These are phyloP conservation scores for Neurospora sp. DNA, from an alignment of 495 filamentous ascomycete genomes.

Conservation along the genomic window DNA sequence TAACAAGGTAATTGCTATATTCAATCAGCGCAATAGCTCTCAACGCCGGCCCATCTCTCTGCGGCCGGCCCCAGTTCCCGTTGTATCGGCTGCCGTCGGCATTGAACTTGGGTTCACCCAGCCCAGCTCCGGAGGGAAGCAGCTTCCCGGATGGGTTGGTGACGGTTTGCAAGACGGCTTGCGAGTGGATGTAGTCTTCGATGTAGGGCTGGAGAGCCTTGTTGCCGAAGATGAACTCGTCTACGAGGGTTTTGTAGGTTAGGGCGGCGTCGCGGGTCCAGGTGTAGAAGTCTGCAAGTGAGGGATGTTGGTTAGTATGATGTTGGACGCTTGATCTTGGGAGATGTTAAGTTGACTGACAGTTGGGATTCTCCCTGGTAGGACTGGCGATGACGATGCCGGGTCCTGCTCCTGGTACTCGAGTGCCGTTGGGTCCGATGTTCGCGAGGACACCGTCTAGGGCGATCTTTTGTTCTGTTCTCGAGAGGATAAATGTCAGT, in stretches of 20 bases:
- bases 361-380: slow-evolving; percentile 43
- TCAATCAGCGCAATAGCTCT: slow-evolving; percentile 44
- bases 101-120: slow-evolving; percentile 47
- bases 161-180: slow-evolving; percentile 46
- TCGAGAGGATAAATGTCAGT: too few species aligned
- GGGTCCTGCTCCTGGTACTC: slow-evolving; percentile 30
- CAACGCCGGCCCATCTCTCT: slow-evolving; percentile 57
- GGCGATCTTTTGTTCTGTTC: slow-evolving; percentile 38
- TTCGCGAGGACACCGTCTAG: slow-evolving; percentile 43
- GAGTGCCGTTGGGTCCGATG: slow-evolving; percentile 32
- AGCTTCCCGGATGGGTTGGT: slow-evolving; percentile 45
- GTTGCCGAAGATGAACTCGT: slow-evolving; percentile 44
- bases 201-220: slow-evolving; percentile 38
- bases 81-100: slow-evolving; percentile 12
- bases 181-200: slow-evolving; percentile 44
- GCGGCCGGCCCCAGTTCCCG: slow-evolving; percentile 39
- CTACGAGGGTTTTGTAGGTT: slow-evolving; percentile 47
- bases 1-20: slow-evolving; percentile 33
- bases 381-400: slow-evolving; percentile 54
- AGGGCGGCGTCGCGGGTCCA: slow-evolving; percentile 61
- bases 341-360: slow-evolving; percentile 18
- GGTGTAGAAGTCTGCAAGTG: slow-evolving; percentile 41
- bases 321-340: background rate
- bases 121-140: slow-evolving; percentile 32
- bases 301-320: background rate